phyloP scores from a whole-genome alignment of 768 basidiomycete genomes.

The Lactarius vividus region DNA sequence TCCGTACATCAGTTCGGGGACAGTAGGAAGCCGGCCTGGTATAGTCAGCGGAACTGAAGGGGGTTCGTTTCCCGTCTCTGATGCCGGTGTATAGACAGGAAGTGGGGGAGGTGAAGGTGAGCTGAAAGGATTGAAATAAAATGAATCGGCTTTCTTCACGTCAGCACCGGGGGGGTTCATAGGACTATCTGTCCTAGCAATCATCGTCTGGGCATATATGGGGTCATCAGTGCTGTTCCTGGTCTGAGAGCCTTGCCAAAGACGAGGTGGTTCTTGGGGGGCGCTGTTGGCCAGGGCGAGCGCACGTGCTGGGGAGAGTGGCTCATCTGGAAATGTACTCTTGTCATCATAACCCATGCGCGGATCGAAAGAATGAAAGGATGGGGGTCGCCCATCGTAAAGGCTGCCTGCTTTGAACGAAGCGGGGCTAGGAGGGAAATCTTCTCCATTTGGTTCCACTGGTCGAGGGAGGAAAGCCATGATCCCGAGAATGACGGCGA shows the following conservation, averaged over 20 bases:
- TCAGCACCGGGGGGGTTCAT: not conserved
- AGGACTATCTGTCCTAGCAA: not conserved
- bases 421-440: conserved; percentile 1
- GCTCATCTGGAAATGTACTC: not conserved
- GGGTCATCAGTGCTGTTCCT: not conserved
- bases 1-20: not conserved
- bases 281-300: not conserved
- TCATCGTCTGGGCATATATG: not conserved
- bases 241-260: not conserved
- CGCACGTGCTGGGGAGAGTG: not conserved
- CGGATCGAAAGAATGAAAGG: conserved; percentile 10
- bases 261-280: not conserved
- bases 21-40: not conserved
- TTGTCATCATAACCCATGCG: conserved; percentile 4
- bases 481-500: conserved; percentile 12
- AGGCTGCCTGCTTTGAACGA: conserved; percentile 9
- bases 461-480: conserved; percentile 20
- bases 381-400: not conserved
- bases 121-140: conserved; percentile 3
- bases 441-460: conserved; percentile 7
- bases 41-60: not conserved
- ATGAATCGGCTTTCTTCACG: not conserved
- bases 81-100: conserved; percentile 5
- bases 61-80: conserved; percentile 5
- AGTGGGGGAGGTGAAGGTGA: not conserved